Evolutionary conservation across 176 grass and related monocot species (phyloP).

Genomic region (Musa acuminata): DNA sequence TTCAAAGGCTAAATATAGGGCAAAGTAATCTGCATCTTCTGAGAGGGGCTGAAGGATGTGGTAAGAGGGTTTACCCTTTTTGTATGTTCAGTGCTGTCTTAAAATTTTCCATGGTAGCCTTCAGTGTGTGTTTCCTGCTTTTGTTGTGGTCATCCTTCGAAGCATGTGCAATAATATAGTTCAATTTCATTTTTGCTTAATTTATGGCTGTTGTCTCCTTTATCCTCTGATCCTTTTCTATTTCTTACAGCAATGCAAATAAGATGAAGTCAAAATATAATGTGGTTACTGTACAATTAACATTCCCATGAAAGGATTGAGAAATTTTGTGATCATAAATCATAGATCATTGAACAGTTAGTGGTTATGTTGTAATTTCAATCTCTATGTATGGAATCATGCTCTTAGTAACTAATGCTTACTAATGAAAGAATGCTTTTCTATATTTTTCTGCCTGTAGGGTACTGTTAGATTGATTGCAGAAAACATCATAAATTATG

Average conservation of each 20-base stretch:
- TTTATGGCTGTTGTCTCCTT: too few species aligned
- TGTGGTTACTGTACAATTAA: too few species aligned
- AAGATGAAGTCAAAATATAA: neutral
- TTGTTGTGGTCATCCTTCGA: neutral
- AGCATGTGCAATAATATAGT: neutral
- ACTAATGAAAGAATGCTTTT: too few species aligned
- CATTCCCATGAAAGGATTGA: too few species aligned
- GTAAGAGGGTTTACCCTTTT: neutral
- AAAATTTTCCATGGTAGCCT: neutral
- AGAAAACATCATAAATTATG: too few species aligned
- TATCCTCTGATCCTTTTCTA: neutral
- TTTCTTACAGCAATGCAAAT: neutral
- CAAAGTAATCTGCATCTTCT: neutral
- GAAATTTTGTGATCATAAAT: too few species aligned
- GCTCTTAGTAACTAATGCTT: too few species aligned
- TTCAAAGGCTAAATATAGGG: neutral
- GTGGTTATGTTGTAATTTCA: too few species aligned
- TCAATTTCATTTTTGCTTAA: neutral
- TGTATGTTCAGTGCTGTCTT: neutral
- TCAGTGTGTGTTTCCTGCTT: neutral
- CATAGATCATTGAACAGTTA: too few species aligned
- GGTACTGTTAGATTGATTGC: too few species aligned
- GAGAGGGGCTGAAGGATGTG: constrained; percentile 1
- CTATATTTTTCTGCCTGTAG: too few species aligned
- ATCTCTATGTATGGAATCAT: too few species aligned